Base-by-base conservation (phyloP, 2,329 filamentous ascomycete genomes). In the Dissoconium aciculare region DNA sequence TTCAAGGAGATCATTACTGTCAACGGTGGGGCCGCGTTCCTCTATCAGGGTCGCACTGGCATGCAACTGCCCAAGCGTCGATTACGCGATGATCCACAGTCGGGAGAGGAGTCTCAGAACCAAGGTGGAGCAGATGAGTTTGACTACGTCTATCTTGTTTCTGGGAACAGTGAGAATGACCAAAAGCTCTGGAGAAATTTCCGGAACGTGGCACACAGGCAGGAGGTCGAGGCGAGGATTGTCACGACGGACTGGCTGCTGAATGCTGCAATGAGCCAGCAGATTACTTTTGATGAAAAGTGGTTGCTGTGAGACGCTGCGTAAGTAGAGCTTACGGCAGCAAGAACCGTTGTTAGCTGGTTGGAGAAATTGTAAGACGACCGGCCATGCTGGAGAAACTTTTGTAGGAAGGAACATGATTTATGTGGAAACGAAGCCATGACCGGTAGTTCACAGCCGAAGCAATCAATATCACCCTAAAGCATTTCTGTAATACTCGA, bases 201-300 rank as follows among this genome's bases (percentile, higher is more conserved):
- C 53, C 66, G 72, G 33, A 71, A 79, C 30, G 75, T 92, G 69
- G 85, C 81, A 2, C 60, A 66, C 39, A 77, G 75, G 43, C 76
- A 80, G 26, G 76, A 81, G 49, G 84, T 87, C 68, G 68, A 75
- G 42, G 77, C 85, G 3, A 67, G 79, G 31, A 74, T 98, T 24
- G 83, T 94, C 14, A 70, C 69, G 27, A 71, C 79, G 3, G 85
- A 98, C 51, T 98, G 89, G 89, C 55, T 98, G 45, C 60, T 98
- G 34, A 78, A 85, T 48, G 75, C 84, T 36, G 82, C 83, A 4
- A 87, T 98, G 80, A 74, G 71, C 46, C 89, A 98, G 57, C 67
- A 83, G 54, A 61, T 89, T 13, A 32, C 31, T 12, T 53, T 48
- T 40, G 39, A 48, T 23, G 45, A 45, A 9, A 48, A 47, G 37